Evolutionary conservation across 163 green algal species (phyloP).

Genomic region (Picocystis sp.): DNA sequence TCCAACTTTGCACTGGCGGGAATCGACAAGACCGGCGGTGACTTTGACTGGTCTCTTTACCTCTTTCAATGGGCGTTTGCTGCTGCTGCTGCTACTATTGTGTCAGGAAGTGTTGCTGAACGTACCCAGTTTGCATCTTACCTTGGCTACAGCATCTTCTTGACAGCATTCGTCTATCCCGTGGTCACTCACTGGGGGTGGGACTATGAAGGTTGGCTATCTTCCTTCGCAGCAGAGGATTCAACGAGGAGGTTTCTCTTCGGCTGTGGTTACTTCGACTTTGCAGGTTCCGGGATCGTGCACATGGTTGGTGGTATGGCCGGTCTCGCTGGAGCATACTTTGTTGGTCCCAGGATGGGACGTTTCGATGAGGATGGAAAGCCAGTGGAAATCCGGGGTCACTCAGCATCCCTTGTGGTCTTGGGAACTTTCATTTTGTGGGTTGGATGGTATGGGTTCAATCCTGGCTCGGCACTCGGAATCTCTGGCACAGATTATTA

Average conservation of each 20-base stretch:
- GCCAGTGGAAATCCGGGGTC: constrained; percentile 50
- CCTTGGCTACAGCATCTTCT: constrained; percentile 48
- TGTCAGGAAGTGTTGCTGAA: constrained; percentile 52
- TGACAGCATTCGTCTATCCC: constrained; percentile 61
- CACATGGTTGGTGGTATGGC: constrained; percentile 53
- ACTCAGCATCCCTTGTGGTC: constrained; percentile 56
- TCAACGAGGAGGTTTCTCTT: too few species aligned
- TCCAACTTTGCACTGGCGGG: constrained; percentile 28
- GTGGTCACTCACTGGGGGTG: constrained; percentile 65
- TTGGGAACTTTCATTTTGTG: constrained; percentile 79
- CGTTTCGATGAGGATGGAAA: constrained; percentile 59
- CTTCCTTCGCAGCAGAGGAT: constrained; percentile 2
- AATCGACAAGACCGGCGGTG: constrained; percentile 4
- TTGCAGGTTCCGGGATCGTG: constrained; percentile 40
- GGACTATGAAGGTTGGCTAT: constrained; percentile 45
- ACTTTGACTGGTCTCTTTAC: constrained; percentile 22
- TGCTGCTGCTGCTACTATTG: constrained; percentile 62
- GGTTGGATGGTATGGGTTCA: constrained; percentile 96
- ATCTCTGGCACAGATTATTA: constrained; percentile 22
- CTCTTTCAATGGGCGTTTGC: constrained; percentile 78
- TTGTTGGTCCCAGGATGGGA: constrained; percentile 54
- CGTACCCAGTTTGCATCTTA: constrained; percentile 56
- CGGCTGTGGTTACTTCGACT: constrained; percentile 20
- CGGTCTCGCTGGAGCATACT: constrained; percentile 36
- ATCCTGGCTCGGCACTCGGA: constrained; percentile 53